These are phyloP conservation scores for Akanthomyces lecanii DNA, from an alignment of 2,329 filamentous ascomycete species.

Conservation along the genomic window DNA sequence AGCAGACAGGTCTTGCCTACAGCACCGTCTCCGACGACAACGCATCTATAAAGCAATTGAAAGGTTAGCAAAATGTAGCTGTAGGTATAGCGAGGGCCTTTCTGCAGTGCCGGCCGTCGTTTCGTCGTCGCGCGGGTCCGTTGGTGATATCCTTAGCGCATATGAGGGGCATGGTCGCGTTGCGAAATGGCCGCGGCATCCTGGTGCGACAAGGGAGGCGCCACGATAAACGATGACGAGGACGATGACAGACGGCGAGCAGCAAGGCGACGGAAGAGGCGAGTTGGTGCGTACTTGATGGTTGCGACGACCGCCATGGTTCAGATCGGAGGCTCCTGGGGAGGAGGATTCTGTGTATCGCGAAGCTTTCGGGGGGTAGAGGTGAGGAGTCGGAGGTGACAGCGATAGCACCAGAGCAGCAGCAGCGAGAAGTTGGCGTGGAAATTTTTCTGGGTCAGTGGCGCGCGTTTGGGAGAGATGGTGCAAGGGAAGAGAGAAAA, in stretches of 20 bases:
- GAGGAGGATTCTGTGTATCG: slow-evolving; percentile 27
- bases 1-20: slow-evolving; percentile 98
- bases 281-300: slow-evolving; percentile 51
- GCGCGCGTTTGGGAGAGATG: neutral
- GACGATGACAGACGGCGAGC: slow-evolving; percentile 13
- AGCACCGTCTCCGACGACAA: slow-evolving; percentile 98
- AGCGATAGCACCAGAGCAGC: neutral
- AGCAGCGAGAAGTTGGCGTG: neutral
- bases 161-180: slow-evolving; percentile 16
- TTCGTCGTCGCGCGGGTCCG: neutral
- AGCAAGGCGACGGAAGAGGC: slow-evolving; percentile 17
- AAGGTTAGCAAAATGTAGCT: slow-evolving; percentile 5
- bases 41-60: slow-evolving; percentile 61
- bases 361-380: slow-evolving; percentile 13
- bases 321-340: slow-evolving; percentile 34
- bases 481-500: neutral
- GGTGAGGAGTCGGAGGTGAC: slow-evolving; percentile 18
- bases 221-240: neutral
- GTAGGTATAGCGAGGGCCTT: neutral
- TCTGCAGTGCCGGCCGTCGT: neutral
- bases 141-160: slow-evolving; percentile 1
- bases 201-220: slow-evolving; percentile 18
- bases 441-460: neutral
- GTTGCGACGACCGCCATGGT: slow-evolving; percentile 59
- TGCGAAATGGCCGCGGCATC: slow-evolving; percentile 9